A percentile compares a stretch with the other conserved stretches of the same genome.
Conservation (phyloP, 116 monocot species). For the Cymodocea nodosa region DNA sequence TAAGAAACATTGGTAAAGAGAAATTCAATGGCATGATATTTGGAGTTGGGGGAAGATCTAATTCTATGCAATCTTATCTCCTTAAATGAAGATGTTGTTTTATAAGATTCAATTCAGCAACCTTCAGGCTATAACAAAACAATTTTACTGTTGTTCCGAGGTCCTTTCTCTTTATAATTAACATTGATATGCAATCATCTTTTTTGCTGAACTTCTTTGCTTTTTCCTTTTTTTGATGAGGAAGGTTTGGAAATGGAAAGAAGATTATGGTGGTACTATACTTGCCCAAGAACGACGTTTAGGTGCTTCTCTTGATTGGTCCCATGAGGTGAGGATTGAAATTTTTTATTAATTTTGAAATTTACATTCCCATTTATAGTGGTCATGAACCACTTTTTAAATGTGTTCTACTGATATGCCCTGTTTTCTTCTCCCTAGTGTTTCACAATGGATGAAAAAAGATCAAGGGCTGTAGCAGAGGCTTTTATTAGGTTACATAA, state of each 20-base stretch:
- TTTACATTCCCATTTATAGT: not conserved
- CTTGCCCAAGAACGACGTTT: constrained; percentile 67
- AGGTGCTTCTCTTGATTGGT: constrained; percentile 96
- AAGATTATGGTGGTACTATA: constrained; percentile 84
- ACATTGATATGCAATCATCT: not conserved
- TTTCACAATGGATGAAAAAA: constrained; percentile 95
- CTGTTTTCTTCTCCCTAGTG: constrained; percentile 23
- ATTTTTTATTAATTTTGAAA: not conserved
- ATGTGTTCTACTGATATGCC: not conserved
- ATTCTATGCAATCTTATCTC: no score
- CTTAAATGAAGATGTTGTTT: no score
- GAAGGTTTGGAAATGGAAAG: constrained; percentile 94
- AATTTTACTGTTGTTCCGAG: no score
- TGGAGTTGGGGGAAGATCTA: no score
- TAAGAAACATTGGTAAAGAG: no score
- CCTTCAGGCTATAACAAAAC: no score
- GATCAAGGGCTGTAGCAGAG: constrained; percentile 79
- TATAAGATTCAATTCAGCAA: no score
- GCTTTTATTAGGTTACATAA: constrained; percentile 76
- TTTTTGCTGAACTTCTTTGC: not conserved
- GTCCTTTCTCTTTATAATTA: no score
- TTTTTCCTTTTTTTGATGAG: not conserved
- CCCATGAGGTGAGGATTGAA: constrained; percentile 38
- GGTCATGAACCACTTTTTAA: not conserved
- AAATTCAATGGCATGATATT: no score